Conservation (phyloP, 495 filamentous ascomycete species). For the Immersiella caudata region DNA sequence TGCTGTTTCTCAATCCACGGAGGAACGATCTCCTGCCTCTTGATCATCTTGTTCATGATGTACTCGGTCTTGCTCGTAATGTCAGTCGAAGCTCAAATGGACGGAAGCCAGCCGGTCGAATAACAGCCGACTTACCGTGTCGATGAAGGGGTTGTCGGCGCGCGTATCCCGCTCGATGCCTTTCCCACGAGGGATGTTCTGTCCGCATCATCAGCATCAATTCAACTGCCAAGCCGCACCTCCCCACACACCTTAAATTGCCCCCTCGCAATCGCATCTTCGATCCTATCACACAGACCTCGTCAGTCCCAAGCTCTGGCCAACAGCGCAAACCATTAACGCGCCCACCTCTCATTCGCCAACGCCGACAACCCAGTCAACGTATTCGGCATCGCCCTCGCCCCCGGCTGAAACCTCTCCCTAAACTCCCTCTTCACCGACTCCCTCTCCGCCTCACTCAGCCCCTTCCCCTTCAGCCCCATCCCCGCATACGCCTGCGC, state of each 20-base stretch:
- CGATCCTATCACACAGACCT: constrained; percentile 57
- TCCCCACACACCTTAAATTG: constrained; percentile 68
- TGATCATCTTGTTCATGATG: constrained; percentile 98
- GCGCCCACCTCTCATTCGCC: constrained; percentile 67
- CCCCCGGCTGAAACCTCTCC: constrained; percentile 75
- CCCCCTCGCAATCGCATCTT: constrained; percentile 88
- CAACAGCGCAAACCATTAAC: neutral
- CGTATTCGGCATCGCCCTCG: constrained; percentile 74
- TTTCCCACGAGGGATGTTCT: constrained; percentile 78
- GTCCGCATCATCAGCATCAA: constrained; percentile 7
- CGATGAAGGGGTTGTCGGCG: constrained; percentile 85
- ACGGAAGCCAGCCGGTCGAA: neutral
- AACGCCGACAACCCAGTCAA: constrained; percentile 78
- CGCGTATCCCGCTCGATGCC: constrained; percentile 76
- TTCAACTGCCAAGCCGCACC: neutral
- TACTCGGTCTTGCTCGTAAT: constrained; percentile 68
- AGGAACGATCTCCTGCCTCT: constrained; percentile 83
- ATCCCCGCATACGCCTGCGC: constrained; percentile 70
- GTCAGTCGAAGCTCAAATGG: neutral
- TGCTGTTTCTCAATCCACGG: constrained; percentile 98
- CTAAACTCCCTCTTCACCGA: constrained; percentile 70
- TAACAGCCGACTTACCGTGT: constrained; percentile 56
- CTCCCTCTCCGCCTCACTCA: constrained; percentile 72
- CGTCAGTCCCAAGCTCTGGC: neutral
- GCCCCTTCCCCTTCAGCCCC: constrained; percentile 50